Base-by-base conservation (phyloP, 768 basidiomycete species). In the Psilocybe cyanescens region DNA sequence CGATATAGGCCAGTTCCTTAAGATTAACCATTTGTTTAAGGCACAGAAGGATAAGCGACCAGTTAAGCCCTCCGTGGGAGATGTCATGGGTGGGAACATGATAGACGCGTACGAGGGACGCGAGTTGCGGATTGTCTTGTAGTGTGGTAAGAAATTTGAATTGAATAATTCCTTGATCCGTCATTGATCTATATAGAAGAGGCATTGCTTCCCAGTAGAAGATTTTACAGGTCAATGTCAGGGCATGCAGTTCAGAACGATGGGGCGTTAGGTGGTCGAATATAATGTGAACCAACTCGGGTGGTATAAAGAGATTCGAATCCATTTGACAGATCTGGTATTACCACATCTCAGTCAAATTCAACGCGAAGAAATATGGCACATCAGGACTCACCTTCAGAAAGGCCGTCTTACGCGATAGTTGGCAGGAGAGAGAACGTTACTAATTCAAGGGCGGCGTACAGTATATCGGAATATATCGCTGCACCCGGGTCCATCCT, bases 91-190 rank as follows among this genome's bases (percentile, higher is more conserved):
- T 7, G 0, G 58, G 50, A 14, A 41, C n/a, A 11, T 29, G 52
- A 24, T 55, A 60, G 7, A 33, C 24, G 9, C 17, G 46, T 30
- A 60, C 53, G 5, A 60, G 33, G n/a, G 41, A 4, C 24, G 55
- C 55, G 8, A 56, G 44, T 56, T 56, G n/a, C 0, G 55, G 55
- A 14, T 45, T 33, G 1, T 17, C 9, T 9, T 0, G 55, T 4
- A 49, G 33, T 9, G 30, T 57, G 28, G 41, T n/a, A 5, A 61
- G 55, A 35, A 61, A 61, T 45, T 51, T 61, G 45, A 41, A 30
- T 16, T 51, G 37, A 5, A 4, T 1, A 5, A 30, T 33, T 24
- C 55, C 60, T 8, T 31, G 17, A 1, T 39, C n/a, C 6, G 55
- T 57, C 49, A 61, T 57, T 1, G 47, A 45, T 17, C 48, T 24